A percentile compares a stretch with the other conserved stretches of the same genome.
Evolutionary conservation across 1,284 basidiomycete species (phyloP).

Genomic region (Baeospora myosura): DNA sequence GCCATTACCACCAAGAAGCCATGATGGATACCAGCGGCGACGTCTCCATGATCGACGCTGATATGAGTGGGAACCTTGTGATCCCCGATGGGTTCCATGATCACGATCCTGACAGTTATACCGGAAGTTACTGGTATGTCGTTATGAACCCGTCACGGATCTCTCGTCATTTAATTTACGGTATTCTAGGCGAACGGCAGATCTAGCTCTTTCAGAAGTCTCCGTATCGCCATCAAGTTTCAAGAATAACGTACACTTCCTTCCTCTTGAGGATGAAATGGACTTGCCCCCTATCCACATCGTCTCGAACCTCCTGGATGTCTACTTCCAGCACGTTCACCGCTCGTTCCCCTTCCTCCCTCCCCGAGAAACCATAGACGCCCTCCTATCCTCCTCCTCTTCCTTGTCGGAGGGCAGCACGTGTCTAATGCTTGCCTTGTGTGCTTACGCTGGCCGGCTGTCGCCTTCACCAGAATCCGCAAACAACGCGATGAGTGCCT

Average conservation of each 20-base stretch:
- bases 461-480: constrained; percentile 14
- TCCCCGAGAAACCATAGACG: constrained; percentile 13
- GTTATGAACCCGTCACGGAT: background rate
- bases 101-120: constrained; percentile 2
- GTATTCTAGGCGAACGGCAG: constrained; percentile 8
- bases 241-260: background rate
- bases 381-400: constrained; percentile 5
- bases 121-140: constrained; percentile 9
- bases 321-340: constrained; percentile 19
- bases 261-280: background rate
- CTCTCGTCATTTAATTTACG: background rate
- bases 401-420: constrained; percentile 11
- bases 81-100: background rate
- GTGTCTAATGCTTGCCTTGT: constrained; percentile 19
- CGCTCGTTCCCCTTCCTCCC: constrained; percentile 20
- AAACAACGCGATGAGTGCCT: constrained; percentile 6
- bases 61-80: background rate
- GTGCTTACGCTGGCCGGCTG: constrained; percentile 21
- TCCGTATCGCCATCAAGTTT: background rate
- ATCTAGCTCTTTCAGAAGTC: constrained; percentile 5
- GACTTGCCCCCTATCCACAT: constrained; percentile 21
- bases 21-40: too few species aligned
- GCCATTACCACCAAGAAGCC: too few species aligned
- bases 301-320: constrained; percentile 17
- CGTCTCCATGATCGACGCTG: background rate